Conservation (phyloP, 148 eudicot genomes). For the Dysphania ambrosioides region DNA sequence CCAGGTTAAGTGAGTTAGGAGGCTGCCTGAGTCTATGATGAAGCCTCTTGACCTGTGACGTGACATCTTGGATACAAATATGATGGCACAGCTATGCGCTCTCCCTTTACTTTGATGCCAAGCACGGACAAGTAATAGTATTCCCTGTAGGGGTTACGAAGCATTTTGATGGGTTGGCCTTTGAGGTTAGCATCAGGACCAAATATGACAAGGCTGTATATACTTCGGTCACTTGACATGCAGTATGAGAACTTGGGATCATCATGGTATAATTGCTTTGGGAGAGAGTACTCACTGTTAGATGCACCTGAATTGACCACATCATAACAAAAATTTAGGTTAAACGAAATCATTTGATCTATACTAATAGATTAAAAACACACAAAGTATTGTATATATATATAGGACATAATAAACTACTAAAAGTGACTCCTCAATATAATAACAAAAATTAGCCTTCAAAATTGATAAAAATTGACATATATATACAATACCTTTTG, state of each 20-base stretch:
- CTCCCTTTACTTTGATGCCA: slow-evolving; percentile 3
- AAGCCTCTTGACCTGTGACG: background rate
- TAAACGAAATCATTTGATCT: too few species aligned
- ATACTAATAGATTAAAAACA: too few species aligned
- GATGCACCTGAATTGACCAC: slow-evolving; percentile 3
- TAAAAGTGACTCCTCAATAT: too few species aligned
- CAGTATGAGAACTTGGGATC: slow-evolving; percentile 21
- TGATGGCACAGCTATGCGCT: background rate
- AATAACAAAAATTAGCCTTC: too few species aligned
- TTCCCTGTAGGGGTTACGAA: background rate
- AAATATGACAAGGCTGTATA: background rate
- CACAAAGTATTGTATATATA: too few species aligned
- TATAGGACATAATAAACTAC: too few species aligned
- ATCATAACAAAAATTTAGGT: too few species aligned
- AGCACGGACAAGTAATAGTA: slow-evolving; percentile 8
- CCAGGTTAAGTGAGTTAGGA: background rate
- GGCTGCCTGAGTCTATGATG: slow-evolving; percentile 11
- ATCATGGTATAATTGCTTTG: slow-evolving; percentile 7
- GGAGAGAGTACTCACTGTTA: slow-evolving; percentile 4
- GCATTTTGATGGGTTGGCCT: slow-evolving; percentile 1
- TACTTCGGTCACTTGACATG: background rate
- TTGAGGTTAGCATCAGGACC: slow-evolving; percentile 15
- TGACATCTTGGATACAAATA: background rate
- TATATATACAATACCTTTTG: too few species aligned
- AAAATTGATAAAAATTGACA: too few species aligned